Conservation (phyloP, 2,329 filamentous ascomycete genomes). For the Rutstroemia sp. region DNA sequence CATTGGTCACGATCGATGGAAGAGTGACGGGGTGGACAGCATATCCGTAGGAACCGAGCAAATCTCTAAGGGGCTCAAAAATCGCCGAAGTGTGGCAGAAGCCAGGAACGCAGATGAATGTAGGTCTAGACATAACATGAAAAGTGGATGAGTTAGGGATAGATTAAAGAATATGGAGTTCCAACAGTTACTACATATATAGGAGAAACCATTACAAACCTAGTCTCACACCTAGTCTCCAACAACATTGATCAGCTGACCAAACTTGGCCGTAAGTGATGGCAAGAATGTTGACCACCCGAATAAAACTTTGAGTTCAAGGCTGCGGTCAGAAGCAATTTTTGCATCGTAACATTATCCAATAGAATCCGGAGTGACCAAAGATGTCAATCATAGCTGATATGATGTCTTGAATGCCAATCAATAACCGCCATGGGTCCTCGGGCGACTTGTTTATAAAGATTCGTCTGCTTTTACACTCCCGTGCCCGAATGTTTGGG, state of each 20-base stretch:
- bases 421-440: conserved; percentile 5
- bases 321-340: not conserved
- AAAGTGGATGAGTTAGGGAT: not conserved
- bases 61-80: conserved; percentile 31
- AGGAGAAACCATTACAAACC: conserved; percentile 2
- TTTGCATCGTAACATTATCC: conserved; percentile 2
- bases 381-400: conserved; percentile 1
- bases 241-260: conserved; percentile 5
- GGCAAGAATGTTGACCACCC: not conserved
- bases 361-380: not conserved
- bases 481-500: not conserved
- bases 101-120: conserved; percentile 34
- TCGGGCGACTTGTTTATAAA: conserved; percentile 1
- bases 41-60: conserved; percentile 28
- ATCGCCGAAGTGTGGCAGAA: conserved; percentile 33
- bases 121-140: conserved; percentile 27
- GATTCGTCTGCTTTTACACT: not conserved
- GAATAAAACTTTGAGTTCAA: not conserved
- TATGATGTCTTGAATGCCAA: not conserved
- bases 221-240: not conserved
- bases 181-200: conserved; percentile 9
- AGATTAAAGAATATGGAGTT: not conserved
- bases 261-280: not conserved
- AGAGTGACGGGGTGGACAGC: conserved; percentile 29
- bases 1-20: conserved; percentile 29